Percentiles rank a stretch among this genome's conserved stretches.
phyloP scores from a whole-genome alignment of 495 filamentous ascomycete species.

The Penicilliopsis zonata region DNA sequence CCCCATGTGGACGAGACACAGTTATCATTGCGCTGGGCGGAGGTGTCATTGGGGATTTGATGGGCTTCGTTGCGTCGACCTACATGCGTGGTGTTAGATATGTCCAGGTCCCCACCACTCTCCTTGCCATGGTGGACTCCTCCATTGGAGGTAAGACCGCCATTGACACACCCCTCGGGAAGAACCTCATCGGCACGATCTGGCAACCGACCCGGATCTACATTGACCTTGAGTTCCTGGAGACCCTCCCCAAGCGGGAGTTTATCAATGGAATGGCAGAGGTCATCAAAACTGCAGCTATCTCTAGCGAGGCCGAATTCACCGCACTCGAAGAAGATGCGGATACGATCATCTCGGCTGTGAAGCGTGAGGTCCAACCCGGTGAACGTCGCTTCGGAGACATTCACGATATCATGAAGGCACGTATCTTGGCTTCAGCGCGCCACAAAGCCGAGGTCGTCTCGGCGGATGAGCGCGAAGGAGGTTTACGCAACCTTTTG shows the following conservation, averaged over 20 bases:
- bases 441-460: constrained; percentile 89
- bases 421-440: constrained; percentile 78
- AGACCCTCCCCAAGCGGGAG: constrained; percentile 81
- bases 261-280: constrained; percentile 99
- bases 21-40: constrained; percentile 94
- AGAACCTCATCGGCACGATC: constrained; percentile 93
- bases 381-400: constrained; percentile 47
- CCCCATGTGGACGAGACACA: constrained; percentile 79
- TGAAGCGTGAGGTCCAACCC: constrained; percentile 43
- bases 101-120: constrained; percentile 90
- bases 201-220: constrained; percentile 93
- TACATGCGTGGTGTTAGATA: constrained; percentile 97
- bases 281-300: constrained; percentile 95
- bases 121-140: constrained; percentile 96
- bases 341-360: constrained; percentile 56
- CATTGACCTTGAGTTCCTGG: constrained; percentile 86
- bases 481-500: constrained; percentile 83
- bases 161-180: constrained; percentile 92
- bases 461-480: constrained; percentile 86
- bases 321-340: constrained; percentile 73
- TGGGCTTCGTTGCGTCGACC: constrained; percentile 91
- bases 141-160: constrained; percentile 98
- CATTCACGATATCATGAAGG: constrained; percentile 68
- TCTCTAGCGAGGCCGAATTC: constrained; percentile 87
- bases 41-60: constrained; percentile 95